These are phyloP conservation scores for Saccharomyces hybrid DNA, from an alignment of 1,139 yeast species.

Conservation along the genomic window DNA sequence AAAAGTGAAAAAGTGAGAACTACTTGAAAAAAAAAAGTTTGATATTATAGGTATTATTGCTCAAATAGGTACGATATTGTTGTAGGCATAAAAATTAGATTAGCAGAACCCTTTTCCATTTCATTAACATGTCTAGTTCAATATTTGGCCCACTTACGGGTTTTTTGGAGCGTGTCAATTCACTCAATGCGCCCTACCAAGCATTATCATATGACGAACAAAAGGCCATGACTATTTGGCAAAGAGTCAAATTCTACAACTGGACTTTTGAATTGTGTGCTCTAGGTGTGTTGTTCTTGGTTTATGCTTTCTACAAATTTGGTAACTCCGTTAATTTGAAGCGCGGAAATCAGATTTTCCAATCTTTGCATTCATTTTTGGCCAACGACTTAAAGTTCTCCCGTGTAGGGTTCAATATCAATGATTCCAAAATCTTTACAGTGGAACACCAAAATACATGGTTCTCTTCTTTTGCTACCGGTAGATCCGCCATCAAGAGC, in stretches of 20 bases:
- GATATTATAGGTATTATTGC: neutral
- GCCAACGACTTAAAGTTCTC: slow-evolving; percentile 51
- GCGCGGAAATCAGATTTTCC: slow-evolving; percentile 47
- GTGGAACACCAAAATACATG: slow-evolving; percentile 54
- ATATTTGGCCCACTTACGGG: slow-evolving; percentile 11
- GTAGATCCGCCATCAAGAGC: slow-evolving; percentile 68
- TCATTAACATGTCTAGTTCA: neutral
- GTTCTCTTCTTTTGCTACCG: slow-evolving; percentile 78
- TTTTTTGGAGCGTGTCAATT: slow-evolving; percentile 14
- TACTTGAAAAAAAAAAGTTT: neutral
- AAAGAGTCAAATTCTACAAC: slow-evolving; percentile 44
- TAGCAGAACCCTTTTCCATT: neutral
- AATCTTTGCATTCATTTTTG: slow-evolving; percentile 42
- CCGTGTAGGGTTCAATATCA: slow-evolving; percentile 61
- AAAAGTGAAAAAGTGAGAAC: neutral
- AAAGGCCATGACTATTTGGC: slow-evolving; percentile 39
- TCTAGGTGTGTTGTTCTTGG: slow-evolving; percentile 41
- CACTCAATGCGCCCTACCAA: slow-evolving; percentile 31
- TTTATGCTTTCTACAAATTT: slow-evolving; percentile 39
- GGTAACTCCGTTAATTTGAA: slow-evolving; percentile 56
- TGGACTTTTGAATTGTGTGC: slow-evolving; percentile 71
- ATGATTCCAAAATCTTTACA: slow-evolving; percentile 29
- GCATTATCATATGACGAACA: slow-evolving; percentile 46
- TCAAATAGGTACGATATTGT: neutral
- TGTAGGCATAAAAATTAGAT: neutral